Base-by-base conservation (phyloP, 495 filamentous ascomycete species). In the Pyronema domesticum region DNA sequence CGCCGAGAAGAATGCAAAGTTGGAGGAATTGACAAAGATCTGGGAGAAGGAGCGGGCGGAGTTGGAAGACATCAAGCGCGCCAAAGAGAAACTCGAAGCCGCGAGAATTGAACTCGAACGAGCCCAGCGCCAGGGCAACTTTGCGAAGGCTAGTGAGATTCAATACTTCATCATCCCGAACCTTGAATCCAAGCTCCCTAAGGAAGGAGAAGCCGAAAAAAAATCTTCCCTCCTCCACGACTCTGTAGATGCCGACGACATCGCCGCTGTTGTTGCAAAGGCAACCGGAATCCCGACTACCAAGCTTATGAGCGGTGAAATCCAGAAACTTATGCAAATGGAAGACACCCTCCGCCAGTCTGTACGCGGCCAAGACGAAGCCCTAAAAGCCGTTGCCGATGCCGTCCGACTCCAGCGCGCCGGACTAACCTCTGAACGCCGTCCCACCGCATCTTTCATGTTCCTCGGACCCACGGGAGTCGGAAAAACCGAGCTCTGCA, bases 391-490 rank as follows among this genome's bases (percentile, higher is more conserved):
- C 15, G 89, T 95, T 15, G 79, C 89, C 37, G 87, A 96, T 64
- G 89, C 91, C 7, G 88, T 98, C 14, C 76, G 91, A 15, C 85
- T 94, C 79, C 91, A 98, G 65, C 74, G 91, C 53, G 91, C 91
- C 19, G 91, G 91, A 7, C 74, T 96, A 34, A 88, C 81, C 58
- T 85, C 86, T 18, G 86, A 95, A 57, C 93, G 95, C 61, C 79
- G 89, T 1, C 89, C 91, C 0, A 71, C 94, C 7, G 91, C 89
- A 1, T 87, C 81, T 6, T 96, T 96, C 75, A 94, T 96, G 83
- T 95, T 96, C 74, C 76, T 96, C 14, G 91, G 91, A 0, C 91
- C 91, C 6, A 98, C 91, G 11, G 89, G 91, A 59, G 89, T 95
- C 33, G 91, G 91, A 49, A 98, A 98, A 68, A 98, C 89, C 1